These are phyloP conservation scores for Laguncularia racemosa DNA, from an alignment of 345 rosid species.

Conservation along the genomic window DNA sequence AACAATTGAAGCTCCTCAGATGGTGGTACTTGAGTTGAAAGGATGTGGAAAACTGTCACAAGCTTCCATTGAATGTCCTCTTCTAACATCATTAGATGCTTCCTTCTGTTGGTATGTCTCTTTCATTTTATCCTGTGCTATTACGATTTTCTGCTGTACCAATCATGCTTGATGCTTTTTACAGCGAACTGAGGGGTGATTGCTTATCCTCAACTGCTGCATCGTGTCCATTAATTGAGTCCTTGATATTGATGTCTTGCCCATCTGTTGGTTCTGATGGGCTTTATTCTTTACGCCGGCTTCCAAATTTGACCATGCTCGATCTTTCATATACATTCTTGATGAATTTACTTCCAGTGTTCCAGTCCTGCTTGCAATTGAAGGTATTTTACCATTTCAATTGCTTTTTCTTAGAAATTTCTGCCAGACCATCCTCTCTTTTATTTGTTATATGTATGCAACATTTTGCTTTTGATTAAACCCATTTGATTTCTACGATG, in stretches of 20 bases:
- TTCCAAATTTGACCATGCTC: slow-evolving; percentile 54
- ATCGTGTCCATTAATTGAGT: slow-evolving; percentile 75
- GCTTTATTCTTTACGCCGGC: slow-evolving; percentile 57
- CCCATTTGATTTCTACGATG: too few relatives aligned
- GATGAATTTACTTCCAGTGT: slow-evolving; percentile 71
- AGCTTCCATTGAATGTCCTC: slow-evolving; percentile 76
- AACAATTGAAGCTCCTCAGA: slow-evolving; percentile 61
- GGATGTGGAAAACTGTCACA: slow-evolving; percentile 91
- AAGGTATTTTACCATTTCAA: slow-evolving; percentile 45
- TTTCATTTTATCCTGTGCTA: slow-evolving; percentile 4
- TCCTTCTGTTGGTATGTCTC: slow-evolving; percentile 82
- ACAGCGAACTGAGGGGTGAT: slow-evolving; percentile 86
- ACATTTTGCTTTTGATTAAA: too few relatives aligned
- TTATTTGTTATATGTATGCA: not conserved
- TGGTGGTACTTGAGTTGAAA: slow-evolving; percentile 89
- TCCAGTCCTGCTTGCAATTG: slow-evolving; percentile 70
- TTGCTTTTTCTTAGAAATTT: not conserved
- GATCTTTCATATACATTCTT: slow-evolving; percentile 93
- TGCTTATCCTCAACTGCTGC: slow-evolving; percentile 74
- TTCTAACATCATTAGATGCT: slow-evolving; percentile 80
- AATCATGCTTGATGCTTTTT: not conserved
- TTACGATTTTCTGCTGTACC: not conserved
- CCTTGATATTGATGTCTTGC: slow-evolving; percentile 91
- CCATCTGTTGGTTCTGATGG: slow-evolving; percentile 77
- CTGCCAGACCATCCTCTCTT: not conserved